Base-by-base conservation (phyloP, 345 rosid species). In the Ceriops tagal region DNA sequence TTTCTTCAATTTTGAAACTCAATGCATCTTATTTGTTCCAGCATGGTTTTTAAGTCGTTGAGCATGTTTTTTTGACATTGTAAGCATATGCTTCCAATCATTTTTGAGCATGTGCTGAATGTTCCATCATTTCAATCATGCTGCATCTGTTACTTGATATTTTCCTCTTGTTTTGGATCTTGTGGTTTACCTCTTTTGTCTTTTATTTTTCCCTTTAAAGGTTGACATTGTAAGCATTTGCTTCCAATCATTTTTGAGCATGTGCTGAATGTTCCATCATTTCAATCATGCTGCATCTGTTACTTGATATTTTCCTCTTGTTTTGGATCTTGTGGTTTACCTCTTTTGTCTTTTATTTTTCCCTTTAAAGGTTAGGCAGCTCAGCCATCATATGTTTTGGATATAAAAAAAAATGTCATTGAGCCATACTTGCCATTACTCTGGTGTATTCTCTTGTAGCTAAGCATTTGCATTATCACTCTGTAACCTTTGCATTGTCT, bases 1-100 rank as follows among this genome's bases (percentile, higher is more conserved):
- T 77, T 75, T 72, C 65, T 71, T 72, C 37, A 78, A 73, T 81
- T 71, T 71, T 49, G 58, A 69, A 58, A 53, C 37, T 51, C 67
- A 21, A 56, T 26, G 19, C 62, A 28, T 8, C 16, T 19, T 1
- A 2, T 72, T 22, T 67, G 10, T 37, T 60, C 30, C 8, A 32
- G 32, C 53, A 49, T 15, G 27, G 18, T 5, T 72, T 30, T 68
- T 51, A 26, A 32, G 55, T 56, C 10, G 6, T 62, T 60, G 16
- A 39, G 46, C 46, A 39, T 11, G 46, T 39, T 10, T 39, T 39
- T 39, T 10, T 39, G 13, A 9, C 15, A 9, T 10, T 7, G 9
- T 34, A 7, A 34, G 0, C 37, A 39, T 3, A 39, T 37, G 11
- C 13, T 37, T 37, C 46, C 46, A 39, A 10, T 39, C 15, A 39